A percentile compares a stretch with the other conserved stretches of the same genome.
Evolutionary conservation across 768 basidiomycete genomes (phyloP).

Genomic region (Pilatotrama ljubarskyi): DNA sequence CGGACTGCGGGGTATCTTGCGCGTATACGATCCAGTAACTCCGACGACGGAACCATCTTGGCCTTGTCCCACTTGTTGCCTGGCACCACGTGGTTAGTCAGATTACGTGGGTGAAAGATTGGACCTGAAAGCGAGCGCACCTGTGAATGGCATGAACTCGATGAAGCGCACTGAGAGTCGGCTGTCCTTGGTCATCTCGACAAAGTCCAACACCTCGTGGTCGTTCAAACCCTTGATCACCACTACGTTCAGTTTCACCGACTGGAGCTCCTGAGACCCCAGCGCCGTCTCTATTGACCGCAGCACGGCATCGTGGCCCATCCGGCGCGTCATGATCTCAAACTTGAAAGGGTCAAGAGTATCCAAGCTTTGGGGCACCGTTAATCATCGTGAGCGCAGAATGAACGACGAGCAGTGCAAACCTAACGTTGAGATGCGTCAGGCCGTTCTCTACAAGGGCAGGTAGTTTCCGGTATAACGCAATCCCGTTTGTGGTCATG

Average conservation of each 20-base stretch:
- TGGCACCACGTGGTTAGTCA: conserved; percentile 30
- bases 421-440: conserved; percentile 64
- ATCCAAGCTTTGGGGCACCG: conserved; percentile 56
- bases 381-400: conserved; percentile 3
- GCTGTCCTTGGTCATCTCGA: conserved; percentile 67
- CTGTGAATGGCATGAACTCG: conserved; percentile 94
- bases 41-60: conserved; percentile 79
- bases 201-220: conserved; percentile 75
- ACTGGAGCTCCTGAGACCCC: conserved; percentile 45
- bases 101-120: conserved; percentile 5
- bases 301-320: conserved; percentile 76
- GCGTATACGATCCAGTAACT: conserved; percentile 55
- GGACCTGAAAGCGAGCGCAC: conserved; percentile 26
- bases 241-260: conserved; percentile 84
- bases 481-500: conserved; percentile 85
- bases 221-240: conserved; percentile 83
- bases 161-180: conserved; percentile 80
- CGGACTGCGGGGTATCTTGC: conserved; percentile 48
- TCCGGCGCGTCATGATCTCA: conserved; percentile 80
- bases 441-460: conserved; percentile 68
- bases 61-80: conserved; percentile 84
- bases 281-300: conserved; percentile 66
- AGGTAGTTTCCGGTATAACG: conserved; percentile 71
- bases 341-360: conserved; percentile 87
- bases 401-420: conserved; percentile 5